Evolutionary conservation across 2,329 filamentous ascomycete species (phyloP).

Genomic region (Sphaerulina vaccinii): DNA sequence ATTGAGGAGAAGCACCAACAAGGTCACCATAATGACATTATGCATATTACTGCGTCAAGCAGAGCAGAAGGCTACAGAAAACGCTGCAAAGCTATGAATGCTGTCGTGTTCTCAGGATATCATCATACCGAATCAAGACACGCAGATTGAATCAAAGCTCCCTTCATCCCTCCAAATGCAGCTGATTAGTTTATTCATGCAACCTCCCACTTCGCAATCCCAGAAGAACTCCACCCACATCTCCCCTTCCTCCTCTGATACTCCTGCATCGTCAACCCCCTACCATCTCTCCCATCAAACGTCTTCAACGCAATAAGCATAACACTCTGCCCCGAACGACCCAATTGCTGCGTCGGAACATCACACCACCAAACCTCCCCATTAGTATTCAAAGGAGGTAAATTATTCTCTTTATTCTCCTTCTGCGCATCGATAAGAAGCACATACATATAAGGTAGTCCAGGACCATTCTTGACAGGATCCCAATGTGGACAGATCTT

Average conservation of each 20-base stretch:
- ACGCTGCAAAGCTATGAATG: too few relatives aligned
- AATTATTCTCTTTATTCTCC: constrained; percentile 55
- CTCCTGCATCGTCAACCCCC: constrained; percentile 52
- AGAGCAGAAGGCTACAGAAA: too few relatives aligned
- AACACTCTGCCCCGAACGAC: constrained; percentile 66
- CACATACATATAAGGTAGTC: constrained; percentile 67
- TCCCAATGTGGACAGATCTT: constrained; percentile 82
- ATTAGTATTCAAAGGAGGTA: constrained; percentile 67
- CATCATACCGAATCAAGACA: neutral
- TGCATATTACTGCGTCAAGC: too few relatives aligned
- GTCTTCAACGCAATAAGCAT: constrained; percentile 61
- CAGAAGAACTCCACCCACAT: constrained; percentile 49
- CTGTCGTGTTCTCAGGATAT: too few relatives aligned
- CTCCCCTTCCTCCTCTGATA: constrained; percentile 50
- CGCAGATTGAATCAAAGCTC: neutral
- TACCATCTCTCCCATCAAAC: constrained; percentile 51
- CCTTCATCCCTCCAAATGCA: neutral
- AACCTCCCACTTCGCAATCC: constrained; percentile 57
- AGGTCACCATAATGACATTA: too few relatives aligned
- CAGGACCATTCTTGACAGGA: constrained; percentile 64
- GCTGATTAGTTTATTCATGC: constrained; percentile 32
- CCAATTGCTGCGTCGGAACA: constrained; percentile 62
- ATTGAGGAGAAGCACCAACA: too few relatives aligned
- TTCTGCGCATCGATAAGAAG: constrained; percentile 66
- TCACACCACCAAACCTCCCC: constrained; percentile 84